These are phyloP conservation scores for Claviceps paspali DNA, from an alignment of 2,329 filamentous ascomycete species.

Conservation along the genomic window DNA sequence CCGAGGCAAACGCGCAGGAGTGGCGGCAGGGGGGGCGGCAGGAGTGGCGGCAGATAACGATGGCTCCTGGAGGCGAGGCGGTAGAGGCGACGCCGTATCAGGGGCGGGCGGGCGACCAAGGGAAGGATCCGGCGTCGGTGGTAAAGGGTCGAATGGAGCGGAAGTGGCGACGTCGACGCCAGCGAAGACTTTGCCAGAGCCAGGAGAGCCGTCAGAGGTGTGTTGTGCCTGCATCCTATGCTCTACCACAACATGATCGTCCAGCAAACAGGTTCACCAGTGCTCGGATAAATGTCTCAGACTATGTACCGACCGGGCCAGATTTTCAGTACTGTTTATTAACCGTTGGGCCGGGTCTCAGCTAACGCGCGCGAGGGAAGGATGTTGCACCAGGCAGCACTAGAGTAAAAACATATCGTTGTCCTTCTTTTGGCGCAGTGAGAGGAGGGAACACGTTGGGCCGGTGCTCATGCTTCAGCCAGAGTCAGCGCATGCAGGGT, in stretches of 20 bases:
- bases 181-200: neutral
- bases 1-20: constrained; percentile 22
- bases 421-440: neutral
- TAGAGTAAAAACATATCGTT: constrained; percentile 2
- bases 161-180: neutral
- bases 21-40: too few species aligned
- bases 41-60: constrained; percentile 16
- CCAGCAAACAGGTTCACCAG: too few species aligned
- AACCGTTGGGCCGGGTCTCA: neutral
- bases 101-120: neutral
- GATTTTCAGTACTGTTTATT: neutral
- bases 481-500: constrained; percentile 2
- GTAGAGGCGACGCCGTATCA: constrained; percentile 3
- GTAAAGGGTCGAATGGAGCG: neutral
- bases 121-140: constrained; percentile 3
- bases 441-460: neutral
- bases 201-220: neutral
- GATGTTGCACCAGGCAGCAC: neutral
- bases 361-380: neutral
- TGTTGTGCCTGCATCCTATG: constrained; percentile 2
- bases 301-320: neutral
- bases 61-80: constrained; percentile 11
- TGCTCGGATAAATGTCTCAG: constrained; percentile 3
- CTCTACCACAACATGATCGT: neutral
- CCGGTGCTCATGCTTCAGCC: too few species aligned